phyloP scores from a whole-genome alignment of 805 yeast species.

The Kockiozyma suomiensis region DNA sequence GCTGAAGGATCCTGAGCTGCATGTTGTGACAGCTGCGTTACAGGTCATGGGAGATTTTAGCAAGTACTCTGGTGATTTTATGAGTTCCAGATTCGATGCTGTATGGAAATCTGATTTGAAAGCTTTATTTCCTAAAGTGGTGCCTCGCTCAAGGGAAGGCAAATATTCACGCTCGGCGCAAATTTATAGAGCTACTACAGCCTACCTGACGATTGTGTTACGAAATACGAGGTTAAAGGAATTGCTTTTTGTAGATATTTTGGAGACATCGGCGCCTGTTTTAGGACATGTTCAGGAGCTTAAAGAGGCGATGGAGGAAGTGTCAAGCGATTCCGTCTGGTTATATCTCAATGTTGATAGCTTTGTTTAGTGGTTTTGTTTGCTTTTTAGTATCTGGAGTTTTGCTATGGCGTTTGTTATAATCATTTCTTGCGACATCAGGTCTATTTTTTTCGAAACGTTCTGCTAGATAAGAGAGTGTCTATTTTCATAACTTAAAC shows the following conservation, averaged over 20 bases:
- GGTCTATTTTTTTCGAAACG: too few species aligned
- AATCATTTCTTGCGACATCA: not conserved
- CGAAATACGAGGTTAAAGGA: slow-evolving; percentile 20
- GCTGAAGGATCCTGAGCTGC: slow-evolving; percentile 41
- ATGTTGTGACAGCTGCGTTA: slow-evolving; percentile 41
- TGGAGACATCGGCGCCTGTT: slow-evolving; percentile 15
- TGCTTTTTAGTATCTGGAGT: not conserved
- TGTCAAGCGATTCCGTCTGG: slow-evolving; percentile 29
- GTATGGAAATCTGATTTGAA: slow-evolving; percentile 18
- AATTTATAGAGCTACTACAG: slow-evolving; percentile 13
- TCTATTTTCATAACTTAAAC: too few species aligned
- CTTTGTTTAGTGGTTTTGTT: not conserved
- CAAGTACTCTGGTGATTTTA: slow-evolving; percentile 42
- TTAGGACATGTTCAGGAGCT: slow-evolving; percentile 6
- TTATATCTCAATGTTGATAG: slow-evolving; percentile 6
- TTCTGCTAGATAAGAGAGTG: too few species aligned
- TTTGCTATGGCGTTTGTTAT: not conserved
- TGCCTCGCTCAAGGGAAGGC: slow-evolving; percentile 31
- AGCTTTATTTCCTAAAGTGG: slow-evolving; percentile 13
- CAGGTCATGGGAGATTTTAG: slow-evolving; percentile 39
- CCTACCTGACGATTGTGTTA: slow-evolving; percentile 15
- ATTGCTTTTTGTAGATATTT: slow-evolving; percentile 12
- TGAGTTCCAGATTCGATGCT: slow-evolving; percentile 40
- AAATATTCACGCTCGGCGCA: slow-evolving; percentile 26
- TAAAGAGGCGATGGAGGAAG: slow-evolving; percentile 14